Evolutionary conservation across 2,329 filamentous ascomycete species (phyloP).

Genomic region (Colletotrichum lupini): DNA sequence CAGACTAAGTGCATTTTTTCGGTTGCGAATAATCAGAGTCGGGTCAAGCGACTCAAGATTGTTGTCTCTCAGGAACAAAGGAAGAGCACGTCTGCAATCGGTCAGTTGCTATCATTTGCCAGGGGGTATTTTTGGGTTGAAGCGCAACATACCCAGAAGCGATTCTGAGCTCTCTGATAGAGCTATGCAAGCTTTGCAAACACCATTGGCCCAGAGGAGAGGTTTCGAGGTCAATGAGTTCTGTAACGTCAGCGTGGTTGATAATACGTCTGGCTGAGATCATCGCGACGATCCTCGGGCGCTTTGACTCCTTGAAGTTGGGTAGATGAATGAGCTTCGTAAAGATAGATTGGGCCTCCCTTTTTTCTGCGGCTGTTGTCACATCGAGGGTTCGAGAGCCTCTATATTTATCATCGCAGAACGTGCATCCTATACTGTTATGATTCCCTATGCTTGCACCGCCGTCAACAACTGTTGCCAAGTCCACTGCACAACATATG

Average conservation of each 20-base stretch:
- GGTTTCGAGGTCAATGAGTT: constrained; percentile 73
- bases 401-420: constrained; percentile 10
- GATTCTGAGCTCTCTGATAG: constrained; percentile 84
- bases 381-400: background rate
- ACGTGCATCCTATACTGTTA: background rate
- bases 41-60: constrained; percentile 46
- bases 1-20: constrained; percentile 75
- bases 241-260: constrained; percentile 69
- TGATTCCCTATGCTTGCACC: background rate
- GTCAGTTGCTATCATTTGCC: constrained; percentile 32
- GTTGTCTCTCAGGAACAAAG: constrained; percentile 68
- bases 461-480: constrained; percentile 40
- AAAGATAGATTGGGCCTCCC: constrained; percentile 57
- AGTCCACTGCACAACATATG: constrained; percentile 66
- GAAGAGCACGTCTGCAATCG: constrained; percentile 67
- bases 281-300: constrained; percentile 77
- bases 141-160: constrained; percentile 71
- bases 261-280: constrained; percentile 75
- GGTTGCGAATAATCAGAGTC: constrained; percentile 69
- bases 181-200: constrained; percentile 83
- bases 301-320: constrained; percentile 64
- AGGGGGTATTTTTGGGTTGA: constrained; percentile 9
- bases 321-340: constrained; percentile 55
- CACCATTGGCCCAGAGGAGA: constrained; percentile 83
- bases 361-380: constrained; percentile 41